These are phyloP conservation scores for Phytopythium sindhum DNA, from an alignment of 352 stramenopile genomes.

Conservation along the genomic window DNA sequence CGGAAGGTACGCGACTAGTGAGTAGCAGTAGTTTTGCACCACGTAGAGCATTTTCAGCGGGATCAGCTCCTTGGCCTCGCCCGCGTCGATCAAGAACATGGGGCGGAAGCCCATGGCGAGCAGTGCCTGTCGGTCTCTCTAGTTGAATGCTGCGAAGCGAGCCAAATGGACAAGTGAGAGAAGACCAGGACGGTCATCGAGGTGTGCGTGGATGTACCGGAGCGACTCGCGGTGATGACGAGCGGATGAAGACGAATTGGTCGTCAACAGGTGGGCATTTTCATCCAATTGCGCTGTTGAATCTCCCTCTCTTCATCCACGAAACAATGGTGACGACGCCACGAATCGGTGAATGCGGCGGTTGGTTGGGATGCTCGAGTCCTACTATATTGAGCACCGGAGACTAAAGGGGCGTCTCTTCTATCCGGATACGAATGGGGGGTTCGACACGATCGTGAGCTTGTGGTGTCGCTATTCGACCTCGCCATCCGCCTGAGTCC, in stretches of 20 bases:
- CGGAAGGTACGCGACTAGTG: constrained; percentile 21
- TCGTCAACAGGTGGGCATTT: background rate
- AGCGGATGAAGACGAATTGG: background rate
- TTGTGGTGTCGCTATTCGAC: too few species aligned
- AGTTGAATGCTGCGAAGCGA: background rate
- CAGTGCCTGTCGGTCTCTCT: background rate
- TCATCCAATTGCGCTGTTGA: too few species aligned
- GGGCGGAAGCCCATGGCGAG: constrained; percentile 12
- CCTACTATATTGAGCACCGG: too few species aligned
- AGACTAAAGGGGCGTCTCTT: too few species aligned
- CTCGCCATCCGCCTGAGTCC: too few species aligned
- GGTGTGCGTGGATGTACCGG: background rate
- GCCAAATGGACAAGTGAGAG: background rate
- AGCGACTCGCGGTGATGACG: background rate
- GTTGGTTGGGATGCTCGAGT: too few species aligned
- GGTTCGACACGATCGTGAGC: too few species aligned
- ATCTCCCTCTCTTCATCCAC: too few species aligned
- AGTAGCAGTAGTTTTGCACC: constrained; percentile 20
- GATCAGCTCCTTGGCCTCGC: constrained; percentile 19
- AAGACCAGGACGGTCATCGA: too few species aligned
- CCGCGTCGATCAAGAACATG: constrained; percentile 21
- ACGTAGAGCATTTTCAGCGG: constrained; percentile 22
- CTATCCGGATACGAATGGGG: too few species aligned
- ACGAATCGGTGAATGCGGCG: too few species aligned
- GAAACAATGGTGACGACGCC: too few species aligned